Base-by-base conservation (phyloP, 108 stramenopile species). In the Pseudonitzschia pungens region DNA sequence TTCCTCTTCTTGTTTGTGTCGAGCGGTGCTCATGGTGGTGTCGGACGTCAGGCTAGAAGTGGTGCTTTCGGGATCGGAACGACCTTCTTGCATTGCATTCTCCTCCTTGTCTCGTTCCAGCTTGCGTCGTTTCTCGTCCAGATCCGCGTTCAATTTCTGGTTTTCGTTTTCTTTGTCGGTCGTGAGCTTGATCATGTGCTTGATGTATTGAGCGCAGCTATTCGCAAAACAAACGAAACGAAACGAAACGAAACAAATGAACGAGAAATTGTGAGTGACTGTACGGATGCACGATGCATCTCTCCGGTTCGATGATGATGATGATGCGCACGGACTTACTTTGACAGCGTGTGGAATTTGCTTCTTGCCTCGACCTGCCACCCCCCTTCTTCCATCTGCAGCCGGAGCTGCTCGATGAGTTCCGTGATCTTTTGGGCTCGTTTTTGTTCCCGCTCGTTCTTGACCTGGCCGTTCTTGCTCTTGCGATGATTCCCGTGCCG, bases 271-370 rank as follows among this genome's bases (percentile, higher is more conserved):
- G 18, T 48, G 45, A 48, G 45, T 36, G 36, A 2, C 36, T 36
- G 36, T 6, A 5, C 2, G 4, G 36, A 36, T 6, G 6, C 6
- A 36, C 45, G 10, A 18, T 48, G 45, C 45, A 48, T 36, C 2
- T 36, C 4, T 36, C 6, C 6, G 36, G 36, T 36, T 36, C 36
- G 36, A 36, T 36, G 36, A 36, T 36, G 36, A n/a, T n/a, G n/a
- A n/a, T n/a, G n/a, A n/a, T n/a, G 4, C 36, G 36, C 36, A 36
- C 36, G 36, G 36, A 89, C 89, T 86, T 81, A 90, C 93, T 86
- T 84, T 15, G 87, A 89, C 63, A 94, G 73, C 27, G 86, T 91
- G 56, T 92, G 86, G 74, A 88, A 89, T 70, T 94, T 94, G 76
- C 90, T 92, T 74, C 88, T 86, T 70, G 87, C 75, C 71, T 89